A percentile compares a stretch with the other conserved stretches of the same genome.
These are phyloP conservation scores for Trametes cingulata DNA, from an alignment of 768 basidiomycete species.

Conservation along the genomic window DNA sequence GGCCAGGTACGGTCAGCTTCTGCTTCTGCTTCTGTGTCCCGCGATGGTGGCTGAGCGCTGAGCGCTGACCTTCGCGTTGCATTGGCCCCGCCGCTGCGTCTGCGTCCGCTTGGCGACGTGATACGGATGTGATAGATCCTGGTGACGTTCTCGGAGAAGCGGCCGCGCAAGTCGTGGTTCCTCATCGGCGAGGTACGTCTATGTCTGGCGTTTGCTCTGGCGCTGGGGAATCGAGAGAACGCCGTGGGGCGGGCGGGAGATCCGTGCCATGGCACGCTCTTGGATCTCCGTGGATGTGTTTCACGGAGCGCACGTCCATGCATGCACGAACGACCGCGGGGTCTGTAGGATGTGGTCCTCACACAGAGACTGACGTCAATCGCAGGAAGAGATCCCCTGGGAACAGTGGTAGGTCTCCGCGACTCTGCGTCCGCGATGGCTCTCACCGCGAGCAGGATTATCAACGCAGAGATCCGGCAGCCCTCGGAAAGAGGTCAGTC, in stretches of 20 bases:
- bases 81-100: not conserved
- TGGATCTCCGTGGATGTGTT: too few relatives aligned
- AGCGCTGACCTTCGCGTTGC: not conserved
- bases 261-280: too few relatives aligned
- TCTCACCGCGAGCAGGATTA: conserved; percentile 52
- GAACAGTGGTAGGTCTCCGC: conserved; percentile 66
- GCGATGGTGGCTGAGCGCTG: not conserved
- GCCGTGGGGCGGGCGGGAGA: not conserved
- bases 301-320: too few relatives aligned
- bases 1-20: conserved; percentile 56
- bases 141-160: conserved; percentile 77
- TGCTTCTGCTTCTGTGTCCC: not conserved
- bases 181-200: conserved; percentile 32
- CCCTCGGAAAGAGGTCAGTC: conserved; percentile 62
- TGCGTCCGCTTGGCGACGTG: not conserved
- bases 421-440: conserved; percentile 6
- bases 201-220: not conserved
- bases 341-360: not conserved
- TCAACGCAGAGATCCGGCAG: conserved; percentile 79
- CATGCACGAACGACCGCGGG: not conserved
- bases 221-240: not conserved
- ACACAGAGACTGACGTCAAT: not conserved
- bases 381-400: conserved; percentile 81
- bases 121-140: conserved; percentile 47
- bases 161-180: conserved; percentile 79